Conservation (phyloP, 2,329 filamentous ascomycete species). For the Monosporascus sp. region DNA sequence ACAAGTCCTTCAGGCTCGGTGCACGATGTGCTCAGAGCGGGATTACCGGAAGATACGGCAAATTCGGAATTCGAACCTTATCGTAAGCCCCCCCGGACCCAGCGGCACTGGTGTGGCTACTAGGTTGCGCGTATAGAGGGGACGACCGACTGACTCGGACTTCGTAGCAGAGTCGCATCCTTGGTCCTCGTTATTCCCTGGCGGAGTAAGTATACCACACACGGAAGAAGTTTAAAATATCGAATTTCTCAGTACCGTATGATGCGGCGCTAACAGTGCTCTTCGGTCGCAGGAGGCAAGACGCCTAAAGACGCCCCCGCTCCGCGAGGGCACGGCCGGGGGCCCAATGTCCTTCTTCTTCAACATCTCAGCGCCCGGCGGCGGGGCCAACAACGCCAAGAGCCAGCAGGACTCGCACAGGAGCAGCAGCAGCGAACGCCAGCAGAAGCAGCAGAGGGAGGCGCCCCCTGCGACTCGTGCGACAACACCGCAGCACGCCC, state of each 20-base stretch:
- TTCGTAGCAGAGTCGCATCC: not conserved
- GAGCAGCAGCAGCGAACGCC: not conserved
- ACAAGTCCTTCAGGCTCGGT: constrained; percentile 37
- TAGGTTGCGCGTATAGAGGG: not conserved
- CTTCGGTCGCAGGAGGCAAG: constrained; percentile 36
- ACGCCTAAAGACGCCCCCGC: constrained; percentile 41
- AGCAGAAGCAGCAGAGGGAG: not conserved
- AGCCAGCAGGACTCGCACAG: not conserved
- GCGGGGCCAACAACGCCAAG: constrained; percentile 11
- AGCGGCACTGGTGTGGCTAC: too few species aligned
- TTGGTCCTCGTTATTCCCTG: constrained; percentile 22
- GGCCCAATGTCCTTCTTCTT: constrained; percentile 39
- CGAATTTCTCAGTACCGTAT: not conserved
- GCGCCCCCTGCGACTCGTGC: too few species aligned
- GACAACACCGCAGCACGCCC: too few species aligned
- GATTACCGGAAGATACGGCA: constrained; percentile 28
- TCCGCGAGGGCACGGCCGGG: constrained; percentile 32
- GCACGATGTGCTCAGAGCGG: constrained; percentile 32
- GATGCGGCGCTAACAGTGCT: not conserved
- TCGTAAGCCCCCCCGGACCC: too few species aligned
- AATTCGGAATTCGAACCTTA: constrained; percentile 10
- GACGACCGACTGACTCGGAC: not conserved
- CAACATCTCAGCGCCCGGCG: constrained; percentile 29
- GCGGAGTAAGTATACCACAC: constrained; percentile 24
- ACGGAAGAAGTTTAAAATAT: not conserved